Evolutionary conservation across 768 basidiomycete species (phyloP).

Genomic region (Suillus alpinus): DNA sequence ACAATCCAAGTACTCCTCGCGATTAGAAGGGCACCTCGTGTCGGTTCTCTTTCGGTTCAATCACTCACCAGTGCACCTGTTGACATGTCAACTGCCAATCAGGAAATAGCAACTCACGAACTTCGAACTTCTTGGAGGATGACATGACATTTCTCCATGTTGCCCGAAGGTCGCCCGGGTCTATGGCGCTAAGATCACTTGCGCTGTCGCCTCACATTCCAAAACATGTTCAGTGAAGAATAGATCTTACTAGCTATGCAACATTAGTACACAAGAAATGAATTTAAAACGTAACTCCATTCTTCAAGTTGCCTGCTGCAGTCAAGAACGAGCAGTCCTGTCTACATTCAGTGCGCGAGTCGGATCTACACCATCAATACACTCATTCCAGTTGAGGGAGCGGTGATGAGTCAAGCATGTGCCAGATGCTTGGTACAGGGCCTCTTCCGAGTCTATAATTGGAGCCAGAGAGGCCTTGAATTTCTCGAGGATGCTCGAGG

Average conservation of each 20-base stretch:
- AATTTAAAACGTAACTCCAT: background rate
- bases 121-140: background rate
- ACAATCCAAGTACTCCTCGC: background rate
- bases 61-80: background rate
- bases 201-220: too few relatives aligned
- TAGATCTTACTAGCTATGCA: background rate
- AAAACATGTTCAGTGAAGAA: background rate
- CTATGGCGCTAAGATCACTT: background rate
- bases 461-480: background rate
- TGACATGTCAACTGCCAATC: background rate
- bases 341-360: background rate
- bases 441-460: background rate
- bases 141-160: background rate
- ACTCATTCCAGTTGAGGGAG: background rate
- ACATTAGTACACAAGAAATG: background rate
- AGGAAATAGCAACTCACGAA: background rate
- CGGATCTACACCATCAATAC: background rate
- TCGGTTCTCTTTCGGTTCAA: background rate
- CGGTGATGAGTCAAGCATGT: background rate
- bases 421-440: background rate
- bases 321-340: background rate
- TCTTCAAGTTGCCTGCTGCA: too few relatives aligned
- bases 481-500: too few relatives aligned
- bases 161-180: background rate
- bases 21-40: background rate